A percentile compares a stretch with the other conserved stretches of the same genome.
These are phyloP conservation scores for Chiua virens DNA, from an alignment of 768 basidiomycete species.

Conservation along the genomic window DNA sequence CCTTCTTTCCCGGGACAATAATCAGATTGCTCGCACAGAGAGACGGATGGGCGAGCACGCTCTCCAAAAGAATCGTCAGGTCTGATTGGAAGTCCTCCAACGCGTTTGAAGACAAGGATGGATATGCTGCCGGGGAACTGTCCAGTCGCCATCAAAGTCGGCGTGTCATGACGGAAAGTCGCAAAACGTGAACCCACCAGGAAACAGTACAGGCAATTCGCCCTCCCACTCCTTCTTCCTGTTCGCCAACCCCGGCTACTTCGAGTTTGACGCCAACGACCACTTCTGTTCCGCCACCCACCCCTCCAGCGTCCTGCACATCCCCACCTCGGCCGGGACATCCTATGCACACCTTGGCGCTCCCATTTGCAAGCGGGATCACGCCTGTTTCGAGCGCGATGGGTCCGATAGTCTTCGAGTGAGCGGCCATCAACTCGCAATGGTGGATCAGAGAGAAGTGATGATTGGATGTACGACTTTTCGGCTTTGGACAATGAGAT, in stretches of 20 bases:
- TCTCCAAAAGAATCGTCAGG: slow-evolving; percentile 59
- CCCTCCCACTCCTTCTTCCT: slow-evolving; percentile 56
- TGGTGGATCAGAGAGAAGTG: slow-evolving; percentile 57
- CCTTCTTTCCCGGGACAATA: slow-evolving; percentile 59
- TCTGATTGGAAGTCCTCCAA: slow-evolving; percentile 80
- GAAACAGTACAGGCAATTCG: slow-evolving; percentile 67
- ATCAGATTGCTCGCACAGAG: slow-evolving; percentile 64
- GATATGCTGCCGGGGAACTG: slow-evolving; percentile 83
- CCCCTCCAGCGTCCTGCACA: slow-evolving; percentile 69
- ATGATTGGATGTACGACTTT: slow-evolving; percentile 70
- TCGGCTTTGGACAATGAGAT: slow-evolving; percentile 69
- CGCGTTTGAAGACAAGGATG: slow-evolving; percentile 57
- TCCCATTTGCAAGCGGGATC: slow-evolving; percentile 82
- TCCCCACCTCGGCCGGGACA: slow-evolving; percentile 64
- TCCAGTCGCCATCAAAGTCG: slow-evolving; percentile 37
- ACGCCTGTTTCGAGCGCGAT: slow-evolving; percentile 77
- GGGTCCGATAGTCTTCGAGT: slow-evolving; percentile 62
- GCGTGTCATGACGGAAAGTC: slow-evolving; percentile 2
- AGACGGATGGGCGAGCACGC: slow-evolving; percentile 64
- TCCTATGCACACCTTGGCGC: slow-evolving; percentile 76
- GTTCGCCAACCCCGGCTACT: slow-evolving; percentile 53
- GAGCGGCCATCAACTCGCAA: slow-evolving; percentile 77
- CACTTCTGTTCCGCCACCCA: slow-evolving; percentile 78
- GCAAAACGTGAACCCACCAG: slow-evolving; percentile 59
- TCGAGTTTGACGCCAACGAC: slow-evolving; percentile 80